Evolutionary conservation across 2,329 filamentous ascomycete species (phyloP).

Genomic region (Penicillium expansum): DNA sequence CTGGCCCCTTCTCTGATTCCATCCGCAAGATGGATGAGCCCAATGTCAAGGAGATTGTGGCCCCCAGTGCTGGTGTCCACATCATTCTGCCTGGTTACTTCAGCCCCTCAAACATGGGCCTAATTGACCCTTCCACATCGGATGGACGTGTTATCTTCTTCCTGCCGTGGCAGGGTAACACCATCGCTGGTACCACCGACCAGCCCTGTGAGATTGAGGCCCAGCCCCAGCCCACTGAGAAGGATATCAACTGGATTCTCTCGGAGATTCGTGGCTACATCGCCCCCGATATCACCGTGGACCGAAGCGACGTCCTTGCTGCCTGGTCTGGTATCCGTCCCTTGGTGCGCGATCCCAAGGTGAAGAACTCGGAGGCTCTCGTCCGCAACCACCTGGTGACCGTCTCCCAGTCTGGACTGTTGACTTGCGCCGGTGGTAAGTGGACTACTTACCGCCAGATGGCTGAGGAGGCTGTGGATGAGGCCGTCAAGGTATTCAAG

Average conservation of each 20-base stretch:
- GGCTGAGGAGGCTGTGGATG: conserved; percentile 85
- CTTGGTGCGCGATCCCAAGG: conserved; percentile 80
- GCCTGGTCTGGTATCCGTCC: conserved; percentile 88
- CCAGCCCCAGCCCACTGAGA: conserved; percentile 74
- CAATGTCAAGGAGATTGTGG: conserved; percentile 70
- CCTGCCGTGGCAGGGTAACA: conserved; percentile 89
- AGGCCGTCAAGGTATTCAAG: conserved; percentile 67
- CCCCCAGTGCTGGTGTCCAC: conserved; percentile 81
- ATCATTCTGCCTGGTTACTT: conserved; percentile 85
- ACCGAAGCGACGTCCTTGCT: conserved; percentile 81
- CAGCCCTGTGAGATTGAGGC: conserved; percentile 68
- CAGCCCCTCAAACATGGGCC: conserved; percentile 79
- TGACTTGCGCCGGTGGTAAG: conserved; percentile 85
- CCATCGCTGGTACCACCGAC: conserved; percentile 85
- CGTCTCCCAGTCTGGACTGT: conserved; percentile 71
- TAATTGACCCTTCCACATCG: conserved; percentile 82
- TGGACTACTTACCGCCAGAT: conserved; percentile 94
- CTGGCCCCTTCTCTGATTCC: conserved; percentile 81
- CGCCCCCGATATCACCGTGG: conserved; percentile 78
- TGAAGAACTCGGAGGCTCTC: conserved; percentile 79
- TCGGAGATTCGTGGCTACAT: conserved; percentile 79
- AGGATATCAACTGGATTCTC: conserved; percentile 85
- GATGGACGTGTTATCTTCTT: conserved; percentile 92
- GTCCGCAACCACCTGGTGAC: conserved; percentile 84
- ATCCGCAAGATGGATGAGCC: conserved; percentile 83